These are phyloP conservation scores for Tulasnella sp. DNA, from an alignment of 768 basidiomycete species.

Conservation along the genomic window DNA sequence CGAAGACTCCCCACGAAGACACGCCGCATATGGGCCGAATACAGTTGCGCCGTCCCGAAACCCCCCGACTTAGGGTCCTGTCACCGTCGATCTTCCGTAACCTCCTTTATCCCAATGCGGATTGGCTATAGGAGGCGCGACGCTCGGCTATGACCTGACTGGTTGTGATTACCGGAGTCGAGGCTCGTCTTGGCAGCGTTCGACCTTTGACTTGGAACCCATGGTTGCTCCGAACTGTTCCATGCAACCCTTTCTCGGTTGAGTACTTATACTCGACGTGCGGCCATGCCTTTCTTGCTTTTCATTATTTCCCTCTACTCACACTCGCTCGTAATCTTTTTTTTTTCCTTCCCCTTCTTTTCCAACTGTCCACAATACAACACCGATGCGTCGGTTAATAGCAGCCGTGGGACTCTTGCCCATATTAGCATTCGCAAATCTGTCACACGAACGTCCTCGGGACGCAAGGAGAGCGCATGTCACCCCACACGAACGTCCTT, in stretches of 20 bases:
- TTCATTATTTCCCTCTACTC: neutral
- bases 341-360: no score
- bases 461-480: neutral
- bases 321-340: neutral
- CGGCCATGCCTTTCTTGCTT: neutral
- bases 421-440: neutral
- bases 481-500: neutral
- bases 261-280: conserved; percentile 7
- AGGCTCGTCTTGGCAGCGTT: neutral
- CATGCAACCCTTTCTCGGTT: neutral
- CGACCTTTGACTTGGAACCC: neutral
- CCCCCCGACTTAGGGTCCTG: neutral
- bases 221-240: neutral
- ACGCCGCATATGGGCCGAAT: neutral
- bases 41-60: neutral
- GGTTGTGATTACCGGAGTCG: neutral
- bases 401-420: neutral
- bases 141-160: neutral
- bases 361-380: neutral
- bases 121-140: neutral
- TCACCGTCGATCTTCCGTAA: neutral
- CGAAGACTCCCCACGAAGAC: neutral
- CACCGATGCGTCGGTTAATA: neutral
- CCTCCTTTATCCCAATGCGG: neutral
- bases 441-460: neutral